A percentile compares a stretch with the other conserved stretches of the same genome.
Conservation (phyloP, 306 rosid genomes). For the Cyamopsis tetragonoloba region DNA sequence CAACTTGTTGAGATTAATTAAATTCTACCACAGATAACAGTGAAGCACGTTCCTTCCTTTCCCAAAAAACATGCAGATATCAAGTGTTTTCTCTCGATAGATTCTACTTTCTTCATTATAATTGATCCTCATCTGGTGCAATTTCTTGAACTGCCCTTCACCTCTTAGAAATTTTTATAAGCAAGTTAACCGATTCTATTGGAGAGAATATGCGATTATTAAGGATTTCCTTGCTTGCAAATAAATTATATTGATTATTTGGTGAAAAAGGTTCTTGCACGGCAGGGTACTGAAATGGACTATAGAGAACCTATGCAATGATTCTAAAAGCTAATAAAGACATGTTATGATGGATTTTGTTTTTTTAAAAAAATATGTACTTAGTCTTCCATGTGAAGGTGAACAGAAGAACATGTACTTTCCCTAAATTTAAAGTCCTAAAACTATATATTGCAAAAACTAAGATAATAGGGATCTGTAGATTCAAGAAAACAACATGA, state of each 20-base stretch:
- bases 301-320: constrained; percentile 15
- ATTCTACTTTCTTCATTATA: no score
- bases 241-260: constrained; percentile 20
- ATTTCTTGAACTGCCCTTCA: constrained; percentile 23
- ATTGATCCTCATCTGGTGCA: constrained; percentile 10
- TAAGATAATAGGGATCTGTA: background rate
- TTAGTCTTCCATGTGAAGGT: no score
- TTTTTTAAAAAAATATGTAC: no score
- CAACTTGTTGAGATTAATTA: no score
- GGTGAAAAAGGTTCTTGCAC: constrained; percentile 38
- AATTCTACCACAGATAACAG: no score
- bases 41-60: no score
- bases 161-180: constrained; percentile 34
- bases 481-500: constrained; percentile 7
- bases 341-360: no score
- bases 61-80: constrained; percentile 23
- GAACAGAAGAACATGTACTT: constrained; percentile 25
- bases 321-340: no score
- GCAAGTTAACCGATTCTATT: constrained; percentile 27
- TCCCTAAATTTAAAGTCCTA: constrained; percentile 44
- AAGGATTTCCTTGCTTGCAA: constrained; percentile 18
- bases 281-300: constrained; percentile 16
- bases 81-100: no score
- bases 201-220: constrained; percentile 32
- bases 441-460: constrained; percentile 38